phyloP scores from a whole-genome alignment of 2,329 filamentous ascomycete genomes.

The Paecilomyces sp. region DNA sequence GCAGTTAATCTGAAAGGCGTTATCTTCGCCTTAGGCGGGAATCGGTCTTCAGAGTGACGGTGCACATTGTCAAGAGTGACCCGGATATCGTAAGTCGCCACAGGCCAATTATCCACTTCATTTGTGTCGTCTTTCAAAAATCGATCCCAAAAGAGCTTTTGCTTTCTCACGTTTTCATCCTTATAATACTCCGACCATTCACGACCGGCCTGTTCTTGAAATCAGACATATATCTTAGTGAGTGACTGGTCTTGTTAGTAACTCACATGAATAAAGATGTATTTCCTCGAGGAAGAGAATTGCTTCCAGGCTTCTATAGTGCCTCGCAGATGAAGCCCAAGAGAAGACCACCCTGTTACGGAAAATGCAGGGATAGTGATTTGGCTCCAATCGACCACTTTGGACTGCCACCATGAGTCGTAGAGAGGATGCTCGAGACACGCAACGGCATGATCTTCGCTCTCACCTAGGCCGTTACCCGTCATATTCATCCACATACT shows the following conservation, averaged over 20 bases:
- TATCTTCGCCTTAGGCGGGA: not conserved
- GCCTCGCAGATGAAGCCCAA: not conserved
- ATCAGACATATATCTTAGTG: not conserved
- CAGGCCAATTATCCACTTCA: not conserved
- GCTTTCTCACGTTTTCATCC: not conserved
- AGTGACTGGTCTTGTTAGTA: too few relatives aligned
- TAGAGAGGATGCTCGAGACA: not conserved
- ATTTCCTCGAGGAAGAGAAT: too few relatives aligned
- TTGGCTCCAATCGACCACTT: not conserved
- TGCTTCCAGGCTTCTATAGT: not conserved
- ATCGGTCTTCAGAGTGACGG: not conserved
- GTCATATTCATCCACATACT: not conserved
- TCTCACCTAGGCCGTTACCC: not conserved
- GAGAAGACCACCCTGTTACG: not conserved
- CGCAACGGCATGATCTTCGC: constrained; percentile 1
- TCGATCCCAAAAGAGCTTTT: not conserved
- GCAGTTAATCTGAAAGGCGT: not conserved
- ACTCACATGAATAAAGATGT: too few relatives aligned
- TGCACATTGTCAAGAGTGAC: not conserved
- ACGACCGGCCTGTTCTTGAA: not conserved
- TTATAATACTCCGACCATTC: not conserved
- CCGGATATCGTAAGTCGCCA: not conserved
- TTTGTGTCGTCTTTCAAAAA: not conserved
- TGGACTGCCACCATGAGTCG: not conserved
- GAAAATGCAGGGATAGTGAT: constrained; percentile 1